Base-by-base conservation (phyloP, 179 eudicot genomes). In the Heliamphora ciliata region DNA sequence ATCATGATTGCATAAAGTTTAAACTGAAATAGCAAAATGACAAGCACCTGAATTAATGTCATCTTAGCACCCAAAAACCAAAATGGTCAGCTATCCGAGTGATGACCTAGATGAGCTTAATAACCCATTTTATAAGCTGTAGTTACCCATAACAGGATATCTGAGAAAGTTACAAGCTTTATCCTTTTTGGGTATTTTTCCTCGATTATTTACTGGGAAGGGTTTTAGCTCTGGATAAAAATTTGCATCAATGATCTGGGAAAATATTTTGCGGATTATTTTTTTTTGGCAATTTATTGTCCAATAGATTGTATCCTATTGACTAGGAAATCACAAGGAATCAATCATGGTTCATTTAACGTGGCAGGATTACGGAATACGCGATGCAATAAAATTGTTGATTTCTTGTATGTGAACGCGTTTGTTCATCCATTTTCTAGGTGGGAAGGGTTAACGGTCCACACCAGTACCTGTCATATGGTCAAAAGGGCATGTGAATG, bases 391-490 rank as follows among this genome's bases (percentile, higher is more conserved):
- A 21, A 21, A 21, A 21, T 21, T 21, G 24, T 21, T 21, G 24
- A 21, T 21, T 21, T 21, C 24, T 21, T 21, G 24, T 21, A 21
- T 21, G 24, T 21, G 24, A 21, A 21, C 58, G 3, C 13, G 40
- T 58, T 52, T 69, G 76, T 17, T 80, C 8, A 55, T 80, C 44
- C 76, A 13, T 80, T 70, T 80, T 69, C 82, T 69, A 76, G 76
- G 82, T 17, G 82, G 82, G 66, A 80, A 55, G 76, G 67, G 76
- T 55, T 80, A 67, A 80, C 9, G 55, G 50, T 15, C n/a, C 54
- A 21, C n/a, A 15, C 40, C 82, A 55, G 63, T 31, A 67, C 21
- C 1, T 44, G 4, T 24, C 60, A 52, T 31, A 24, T 52, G 61
- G 52, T 68, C 63, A 13, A 44, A 70, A 24, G 63, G 24, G 50